A percentile compares a stretch with the other conserved stretches of the same genome.
Evolutionary conservation across 1,284 basidiomycete species (phyloP).

Genomic region (Moesziomyces globuligerus): DNA sequence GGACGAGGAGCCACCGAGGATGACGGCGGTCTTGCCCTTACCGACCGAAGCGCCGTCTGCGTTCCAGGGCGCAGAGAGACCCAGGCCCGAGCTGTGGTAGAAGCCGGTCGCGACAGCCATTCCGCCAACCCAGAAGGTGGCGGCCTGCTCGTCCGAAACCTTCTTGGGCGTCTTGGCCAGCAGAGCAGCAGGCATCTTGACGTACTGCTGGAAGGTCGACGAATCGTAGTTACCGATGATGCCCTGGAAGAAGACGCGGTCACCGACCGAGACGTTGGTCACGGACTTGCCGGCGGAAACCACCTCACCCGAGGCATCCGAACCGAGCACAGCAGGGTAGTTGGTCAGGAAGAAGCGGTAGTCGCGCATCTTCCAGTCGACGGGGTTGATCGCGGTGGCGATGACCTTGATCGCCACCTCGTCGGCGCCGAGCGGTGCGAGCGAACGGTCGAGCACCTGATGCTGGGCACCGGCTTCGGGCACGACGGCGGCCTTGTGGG

Average conservation of each 20-base stretch:
- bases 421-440: constrained; percentile 22
- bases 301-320: constrained; percentile 52
- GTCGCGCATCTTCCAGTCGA: constrained; percentile 57
- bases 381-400: constrained; percentile 56
- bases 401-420: constrained; percentile 51
- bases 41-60: constrained; percentile 31
- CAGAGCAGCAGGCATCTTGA: constrained; percentile 44
- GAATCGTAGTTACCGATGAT: constrained; percentile 41
- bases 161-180: constrained; percentile 45
- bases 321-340: constrained; percentile 51
- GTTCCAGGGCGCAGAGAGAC: constrained; percentile 48
- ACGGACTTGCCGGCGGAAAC: constrained; percentile 30
- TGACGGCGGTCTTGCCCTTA: constrained; percentile 48
- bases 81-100: constrained; percentile 43
- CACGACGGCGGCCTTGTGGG: constrained; percentile 38
- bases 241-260: constrained; percentile 61
- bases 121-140: constrained; percentile 47
- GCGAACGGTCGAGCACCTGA: constrained; percentile 25
- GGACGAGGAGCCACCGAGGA: constrained; percentile 49
- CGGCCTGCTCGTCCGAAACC: constrained; percentile 51
- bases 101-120: constrained; percentile 42
- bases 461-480: constrained; percentile 34
- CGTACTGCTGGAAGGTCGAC: constrained; percentile 56
- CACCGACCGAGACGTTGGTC: constrained; percentile 37
- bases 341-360: constrained; percentile 34